phyloP scores from a whole-genome alignment of 2,329 filamentous ascomycete genomes.

The Teratosphaeria epicoccoides region DNA sequence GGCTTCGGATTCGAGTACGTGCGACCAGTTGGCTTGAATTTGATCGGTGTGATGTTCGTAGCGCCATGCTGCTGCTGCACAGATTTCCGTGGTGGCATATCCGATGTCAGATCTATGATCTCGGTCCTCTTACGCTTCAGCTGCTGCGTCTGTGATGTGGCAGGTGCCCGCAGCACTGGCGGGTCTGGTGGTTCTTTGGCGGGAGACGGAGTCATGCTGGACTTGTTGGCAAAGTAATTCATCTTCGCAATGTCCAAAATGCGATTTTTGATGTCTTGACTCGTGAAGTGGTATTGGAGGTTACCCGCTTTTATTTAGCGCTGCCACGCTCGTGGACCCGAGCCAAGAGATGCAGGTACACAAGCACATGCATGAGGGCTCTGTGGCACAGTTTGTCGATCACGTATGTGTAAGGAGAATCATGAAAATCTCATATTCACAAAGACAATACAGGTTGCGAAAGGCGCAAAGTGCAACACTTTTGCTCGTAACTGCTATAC shows the following conservation, averaged over 20 bases:
- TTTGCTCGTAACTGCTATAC: background rate
- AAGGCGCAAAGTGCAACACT: background rate
- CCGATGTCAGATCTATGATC: constrained; percentile 4
- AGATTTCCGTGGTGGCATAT: background rate
- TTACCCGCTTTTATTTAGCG: background rate
- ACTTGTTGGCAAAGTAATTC: background rate
- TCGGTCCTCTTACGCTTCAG: constrained; percentile 9
- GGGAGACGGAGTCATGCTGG: background rate
- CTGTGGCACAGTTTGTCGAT: background rate
- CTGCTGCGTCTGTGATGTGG: background rate
- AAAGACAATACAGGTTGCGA: background rate
- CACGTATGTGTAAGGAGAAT: background rate
- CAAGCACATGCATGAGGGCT: background rate
- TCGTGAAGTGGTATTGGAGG: background rate
- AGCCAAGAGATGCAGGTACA: background rate
- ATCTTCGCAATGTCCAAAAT: background rate
- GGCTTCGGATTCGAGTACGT: background rate
- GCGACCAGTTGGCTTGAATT: background rate
- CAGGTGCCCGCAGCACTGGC: background rate
- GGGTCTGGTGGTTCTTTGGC: background rate
- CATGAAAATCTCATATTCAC: background rate
- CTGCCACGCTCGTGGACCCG: background rate
- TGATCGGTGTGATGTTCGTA: background rate
- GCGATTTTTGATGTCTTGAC: background rate
- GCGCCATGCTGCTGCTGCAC: constrained; percentile 1